Conservation (phyloP, 495 filamentous ascomycete species). For the Lepraria neglecta region DNA sequence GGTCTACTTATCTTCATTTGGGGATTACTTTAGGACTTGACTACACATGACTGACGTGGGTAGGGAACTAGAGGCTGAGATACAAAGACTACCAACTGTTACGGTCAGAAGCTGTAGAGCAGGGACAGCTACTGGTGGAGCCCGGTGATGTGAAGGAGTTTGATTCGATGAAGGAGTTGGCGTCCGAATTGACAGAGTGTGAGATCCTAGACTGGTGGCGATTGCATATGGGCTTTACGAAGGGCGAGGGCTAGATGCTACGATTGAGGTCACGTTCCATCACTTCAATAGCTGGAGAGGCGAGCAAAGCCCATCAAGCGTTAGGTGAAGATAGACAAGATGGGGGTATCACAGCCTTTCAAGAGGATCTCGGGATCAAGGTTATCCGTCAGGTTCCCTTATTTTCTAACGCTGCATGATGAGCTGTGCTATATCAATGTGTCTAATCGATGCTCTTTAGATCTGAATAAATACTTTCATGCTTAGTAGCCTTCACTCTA, state of each 20-base stretch:
- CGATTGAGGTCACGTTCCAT: background rate
- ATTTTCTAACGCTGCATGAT: no score
- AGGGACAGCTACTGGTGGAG: slow-evolving; percentile 27
- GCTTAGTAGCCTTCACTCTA: no score
- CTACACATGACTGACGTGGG: background rate
- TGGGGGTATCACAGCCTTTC: no score
- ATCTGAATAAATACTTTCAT: no score
- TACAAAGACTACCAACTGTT: slow-evolving; percentile 50
- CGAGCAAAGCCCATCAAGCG: no score
- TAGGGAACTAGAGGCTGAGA: slow-evolving; percentile 31
- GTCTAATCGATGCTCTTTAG: no score
- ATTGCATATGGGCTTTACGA: slow-evolving; percentile 43
- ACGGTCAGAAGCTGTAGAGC: slow-evolving; percentile 32
- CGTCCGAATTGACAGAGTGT: slow-evolving; percentile 32
- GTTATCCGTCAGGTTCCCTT: background rate
- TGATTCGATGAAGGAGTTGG: slow-evolving; percentile 31
- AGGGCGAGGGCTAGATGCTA: background rate
- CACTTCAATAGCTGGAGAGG: no score
- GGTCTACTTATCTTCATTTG: background rate
- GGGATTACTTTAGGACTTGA: background rate
- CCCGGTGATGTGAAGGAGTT: slow-evolving; percentile 46
- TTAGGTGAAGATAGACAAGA: no score
- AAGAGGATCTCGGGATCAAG: no score
- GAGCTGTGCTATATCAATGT: no score
- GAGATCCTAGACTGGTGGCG: slow-evolving; percentile 46